phyloP scores from a whole-genome alignment of 2,329 filamentous ascomycete species.

The Elsinoe perseae region DNA sequence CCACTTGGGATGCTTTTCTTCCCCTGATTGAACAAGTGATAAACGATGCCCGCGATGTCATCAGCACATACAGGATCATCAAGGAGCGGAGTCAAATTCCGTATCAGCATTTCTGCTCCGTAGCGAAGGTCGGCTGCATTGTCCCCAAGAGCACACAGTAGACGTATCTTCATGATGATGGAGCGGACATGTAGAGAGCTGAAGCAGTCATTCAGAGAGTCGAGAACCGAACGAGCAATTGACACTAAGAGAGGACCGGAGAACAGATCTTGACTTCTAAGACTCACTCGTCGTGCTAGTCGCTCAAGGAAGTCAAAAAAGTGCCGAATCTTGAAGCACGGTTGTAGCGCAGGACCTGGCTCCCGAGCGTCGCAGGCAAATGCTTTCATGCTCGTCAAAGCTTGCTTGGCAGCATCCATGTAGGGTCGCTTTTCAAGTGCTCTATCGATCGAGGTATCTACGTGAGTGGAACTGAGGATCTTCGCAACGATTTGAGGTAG shows the following conservation, averaged over 20 bases:
- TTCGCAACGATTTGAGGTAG: conserved; percentile 71
- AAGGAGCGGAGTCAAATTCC: conserved; percentile 69
- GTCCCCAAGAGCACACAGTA: conserved; percentile 68
- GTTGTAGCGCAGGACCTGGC: conserved; percentile 75
- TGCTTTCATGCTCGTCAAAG: conserved; percentile 60
- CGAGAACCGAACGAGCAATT: conserved; percentile 63
- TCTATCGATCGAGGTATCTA: conserved; percentile 65
- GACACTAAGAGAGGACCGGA: conserved; percentile 36
- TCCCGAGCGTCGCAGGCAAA: conserved; percentile 58
- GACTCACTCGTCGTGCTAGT: conserved; percentile 64
- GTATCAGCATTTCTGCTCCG: conserved; percentile 81
- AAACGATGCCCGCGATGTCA: conserved; percentile 77
- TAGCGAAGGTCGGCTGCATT: conserved; percentile 66
- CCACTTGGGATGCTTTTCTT: conserved; percentile 53
- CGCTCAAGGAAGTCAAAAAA: conserved; percentile 68
- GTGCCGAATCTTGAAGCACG: conserved; percentile 72
- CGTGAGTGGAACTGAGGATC: conserved; percentile 63
- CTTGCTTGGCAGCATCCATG: conserved; percentile 54
- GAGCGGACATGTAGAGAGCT: conserved; percentile 82
- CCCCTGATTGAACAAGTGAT: conserved; percentile 71
- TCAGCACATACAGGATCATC: conserved; percentile 81
- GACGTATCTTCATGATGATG: conserved; percentile 74
- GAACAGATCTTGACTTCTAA: conserved; percentile 62
- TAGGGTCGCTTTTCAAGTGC: conserved; percentile 30
- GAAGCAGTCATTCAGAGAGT: conserved; percentile 71